These are phyloP conservation scores for Dictyophora rubrovolvata DNA, from an alignment of 768 basidiomycete genomes.

Conservation along the genomic window DNA sequence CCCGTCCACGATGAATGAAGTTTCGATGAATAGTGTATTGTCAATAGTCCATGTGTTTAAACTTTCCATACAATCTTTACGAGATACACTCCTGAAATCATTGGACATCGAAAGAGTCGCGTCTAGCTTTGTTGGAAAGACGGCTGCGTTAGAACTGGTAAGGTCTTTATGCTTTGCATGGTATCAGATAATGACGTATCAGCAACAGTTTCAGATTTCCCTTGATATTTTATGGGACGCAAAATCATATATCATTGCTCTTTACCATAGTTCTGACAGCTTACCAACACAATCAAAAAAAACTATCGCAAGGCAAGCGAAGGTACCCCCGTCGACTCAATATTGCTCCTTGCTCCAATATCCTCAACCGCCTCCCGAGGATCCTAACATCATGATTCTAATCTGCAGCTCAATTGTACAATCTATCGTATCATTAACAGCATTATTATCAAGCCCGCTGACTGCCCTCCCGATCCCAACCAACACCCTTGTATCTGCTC, in stretches of 20 bases:
- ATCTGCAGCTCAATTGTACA: slow-evolving; percentile 53
- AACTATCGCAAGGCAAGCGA: slow-evolving; percentile 1
- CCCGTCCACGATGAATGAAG: slow-evolving; percentile 14
- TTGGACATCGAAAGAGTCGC: slow-evolving; percentile 70
- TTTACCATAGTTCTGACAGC: slow-evolving; percentile 27
- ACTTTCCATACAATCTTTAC: slow-evolving; percentile 36
- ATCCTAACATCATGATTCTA: slow-evolving; percentile 36
- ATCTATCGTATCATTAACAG: slow-evolving; percentile 29
- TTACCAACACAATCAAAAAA: background rate
- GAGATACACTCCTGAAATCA: slow-evolving; percentile 34
- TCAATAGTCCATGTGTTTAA: slow-evolving; percentile 30
- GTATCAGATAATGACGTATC: background rate
- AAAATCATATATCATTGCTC: slow-evolving; percentile 25
- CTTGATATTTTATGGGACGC: slow-evolving; percentile 30
- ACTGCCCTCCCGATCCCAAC: background rate
- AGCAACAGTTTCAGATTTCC: slow-evolving; percentile 42
- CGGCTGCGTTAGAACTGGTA: slow-evolving; percentile 63
- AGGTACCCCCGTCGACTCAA: background rate
- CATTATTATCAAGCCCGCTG: background rate
- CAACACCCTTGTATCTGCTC: background rate
- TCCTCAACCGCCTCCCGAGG: slow-evolving; percentile 34
- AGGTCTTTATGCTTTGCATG: slow-evolving; percentile 19
- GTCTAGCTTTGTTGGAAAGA: slow-evolving; percentile 53
- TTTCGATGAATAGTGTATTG: slow-evolving; percentile 24
- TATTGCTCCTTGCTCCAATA: slow-evolving; percentile 15